Evolutionary conservation across 176 grass and related monocot species (phyloP).

Genomic region (Phyllostachys edulis): DNA sequence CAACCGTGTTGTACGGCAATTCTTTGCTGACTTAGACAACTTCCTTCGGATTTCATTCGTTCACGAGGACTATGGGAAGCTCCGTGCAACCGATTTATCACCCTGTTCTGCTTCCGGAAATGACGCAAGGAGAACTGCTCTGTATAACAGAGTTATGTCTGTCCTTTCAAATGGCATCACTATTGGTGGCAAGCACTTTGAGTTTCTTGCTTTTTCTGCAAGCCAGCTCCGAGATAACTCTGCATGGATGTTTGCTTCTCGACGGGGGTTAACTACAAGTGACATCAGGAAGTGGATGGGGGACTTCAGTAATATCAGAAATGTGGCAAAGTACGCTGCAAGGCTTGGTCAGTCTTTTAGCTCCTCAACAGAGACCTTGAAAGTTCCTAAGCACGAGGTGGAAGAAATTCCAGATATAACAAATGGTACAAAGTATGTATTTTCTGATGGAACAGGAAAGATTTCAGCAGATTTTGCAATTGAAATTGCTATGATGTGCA

Average conservation of each 20-base stretch:
- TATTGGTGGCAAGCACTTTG: constrained; percentile 76
- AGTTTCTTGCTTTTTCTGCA: constrained; percentile 96
- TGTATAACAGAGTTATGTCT: constrained; percentile 68
- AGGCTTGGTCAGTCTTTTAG: constrained; percentile 90
- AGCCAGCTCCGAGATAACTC: constrained; percentile 94
- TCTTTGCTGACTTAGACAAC: constrained; percentile 54
- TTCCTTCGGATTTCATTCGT: constrained; percentile 89
- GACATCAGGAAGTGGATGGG: constrained; percentile 87
- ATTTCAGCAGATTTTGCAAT: constrained; percentile 76
- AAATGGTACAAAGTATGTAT: constrained; percentile 53
- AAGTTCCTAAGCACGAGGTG: constrained; percentile 50
- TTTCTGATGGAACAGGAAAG: constrained; percentile 94
- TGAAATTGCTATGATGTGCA: constrained; percentile 69
- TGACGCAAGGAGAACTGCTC: constrained; percentile 44
- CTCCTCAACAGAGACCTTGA: constrained; percentile 80
- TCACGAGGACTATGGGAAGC: constrained; percentile 81
- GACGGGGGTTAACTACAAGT: constrained; percentile 44
- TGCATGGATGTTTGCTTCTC: constrained; percentile 91
- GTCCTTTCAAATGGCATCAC: constrained; percentile 71
- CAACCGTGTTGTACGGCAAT: constrained; percentile 75
- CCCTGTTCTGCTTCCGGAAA: constrained; percentile 40
- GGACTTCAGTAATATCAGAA: constrained; percentile 64
- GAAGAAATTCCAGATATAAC: constrained; percentile 66
- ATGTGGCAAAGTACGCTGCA: constrained; percentile 95
- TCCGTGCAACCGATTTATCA: constrained; percentile 73